Base-by-base conservation (phyloP, 139 green algal species). In the Chlamydomonas sp. region DNA sequence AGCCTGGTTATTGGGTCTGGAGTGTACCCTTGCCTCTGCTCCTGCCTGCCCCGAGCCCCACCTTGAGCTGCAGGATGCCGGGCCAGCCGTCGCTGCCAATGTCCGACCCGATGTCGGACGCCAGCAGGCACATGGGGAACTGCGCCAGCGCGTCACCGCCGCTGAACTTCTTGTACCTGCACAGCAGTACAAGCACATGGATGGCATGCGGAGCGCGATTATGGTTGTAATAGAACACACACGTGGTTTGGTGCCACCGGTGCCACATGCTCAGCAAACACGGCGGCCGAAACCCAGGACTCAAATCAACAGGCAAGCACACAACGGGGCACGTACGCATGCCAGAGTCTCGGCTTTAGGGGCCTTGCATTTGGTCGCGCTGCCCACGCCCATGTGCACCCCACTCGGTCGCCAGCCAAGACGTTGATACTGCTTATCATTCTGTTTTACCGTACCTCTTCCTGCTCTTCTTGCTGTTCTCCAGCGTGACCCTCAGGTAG, bases 401-500 rank as follows among this genome's bases (percentile, higher is more conserved):
- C 59, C 71, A 80, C 59, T 15, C 82, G 59, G 3, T 12, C 80
- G 69, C 18, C 59, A 49, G 1, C 62, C 31, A 83, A 16, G 9
- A 83, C 49, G 20, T 31, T 72, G 68, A 49, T 49, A 49, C 31
- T 49, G 31, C 31, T 49, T 3, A 57, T 69, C 1, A n/a, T 88
- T 83, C 74, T 82, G 77, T 73, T 57, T 76, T 49, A 49, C 31
- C 63, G 68, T 66, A 83, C 87, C 84, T 76, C 79, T 85, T 90
- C 10, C 90, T 77, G 87, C 86, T 91, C 74, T 88, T 85, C 76
- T 81, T 88, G 90, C 90, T 93, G 84, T 90, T 81, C 17, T 91
- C 86, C 57, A 96, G 90, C 0, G 92, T 93, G 18, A 66, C 79
- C 60, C 75, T 69, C 62, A 96, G 90, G 80, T 96, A 94, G 71